Percentiles rank a stretch among this genome's conserved stretches.
Evolutionary conservation across 805 yeast genomes (phyloP).

Genomic region (Maudiozyma bulderi): DNA sequence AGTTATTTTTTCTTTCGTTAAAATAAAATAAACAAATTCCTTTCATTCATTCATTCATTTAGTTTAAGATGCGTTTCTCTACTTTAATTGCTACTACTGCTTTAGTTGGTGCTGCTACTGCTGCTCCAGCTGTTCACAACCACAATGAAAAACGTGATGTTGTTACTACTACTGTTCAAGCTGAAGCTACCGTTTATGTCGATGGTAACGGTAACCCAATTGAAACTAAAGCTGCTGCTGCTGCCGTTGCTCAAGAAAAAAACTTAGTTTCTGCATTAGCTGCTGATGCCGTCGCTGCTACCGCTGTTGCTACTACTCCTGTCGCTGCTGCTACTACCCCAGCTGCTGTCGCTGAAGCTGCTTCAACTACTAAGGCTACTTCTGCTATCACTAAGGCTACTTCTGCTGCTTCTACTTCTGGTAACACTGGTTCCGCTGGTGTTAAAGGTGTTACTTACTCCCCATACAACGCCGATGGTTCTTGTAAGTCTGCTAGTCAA

Average conservation of each 20-base stretch:
- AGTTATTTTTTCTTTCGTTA: not conserved
- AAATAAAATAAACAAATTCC: not conserved
- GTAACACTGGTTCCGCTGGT: slow-evolving; percentile 34
- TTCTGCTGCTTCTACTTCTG: slow-evolving; percentile 23
- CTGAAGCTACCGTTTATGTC: slow-evolving; percentile 30
- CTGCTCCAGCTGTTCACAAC: slow-evolving; percentile 58
- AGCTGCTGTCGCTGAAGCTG: slow-evolving; percentile 14
- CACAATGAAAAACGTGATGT: slow-evolving; percentile 39
- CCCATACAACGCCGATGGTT: slow-evolving; percentile 63
- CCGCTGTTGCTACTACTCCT: slow-evolving; percentile 23
- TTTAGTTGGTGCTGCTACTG: slow-evolving; percentile 38
- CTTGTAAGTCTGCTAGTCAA: slow-evolving; percentile 52
- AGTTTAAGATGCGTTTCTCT: slow-evolving; percentile 38
- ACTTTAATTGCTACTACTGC: slow-evolving; percentile 39
- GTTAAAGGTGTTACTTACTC: slow-evolving; percentile 74
- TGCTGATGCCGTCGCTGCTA: slow-evolving; percentile 24
- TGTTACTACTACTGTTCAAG: slow-evolving; percentile 43
- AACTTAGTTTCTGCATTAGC: slow-evolving; percentile 20
- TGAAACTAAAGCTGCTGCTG: slow-evolving; percentile 9
- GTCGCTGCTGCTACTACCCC: slow-evolving; percentile 15
- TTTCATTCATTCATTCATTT: not conserved
- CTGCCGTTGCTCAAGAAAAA: slow-evolving; percentile 8
- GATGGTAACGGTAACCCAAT: slow-evolving; percentile 11
- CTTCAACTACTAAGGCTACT: slow-evolving; percentile 15
- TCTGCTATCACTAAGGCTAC: slow-evolving; percentile 29